phyloP scores from a whole-genome alignment of 2,329 filamentous ascomycete genomes.

The Helicocarpus griseus region DNA sequence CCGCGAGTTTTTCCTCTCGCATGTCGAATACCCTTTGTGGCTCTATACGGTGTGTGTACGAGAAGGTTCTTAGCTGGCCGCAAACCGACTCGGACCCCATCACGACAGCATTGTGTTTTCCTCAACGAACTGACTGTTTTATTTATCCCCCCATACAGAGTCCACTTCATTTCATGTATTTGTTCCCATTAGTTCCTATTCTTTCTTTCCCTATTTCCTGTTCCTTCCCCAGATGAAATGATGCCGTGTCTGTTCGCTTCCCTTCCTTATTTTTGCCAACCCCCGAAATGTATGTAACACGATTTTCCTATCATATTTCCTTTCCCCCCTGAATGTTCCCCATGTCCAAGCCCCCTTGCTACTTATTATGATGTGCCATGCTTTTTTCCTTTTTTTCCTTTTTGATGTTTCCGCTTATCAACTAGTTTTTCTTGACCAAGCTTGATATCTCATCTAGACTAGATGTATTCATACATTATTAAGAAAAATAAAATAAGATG shows the following conservation, averaged over 20 bases:
- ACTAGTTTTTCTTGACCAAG: slow-evolving; percentile 5
- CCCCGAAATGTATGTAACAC: background rate
- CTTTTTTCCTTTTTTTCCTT: slow-evolving; percentile 1
- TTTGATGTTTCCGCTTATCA: background rate
- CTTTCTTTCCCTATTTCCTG: slow-evolving; percentile 3
- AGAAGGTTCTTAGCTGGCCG: too few relatives aligned
- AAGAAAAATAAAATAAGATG: too few relatives aligned
- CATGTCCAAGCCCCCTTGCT: too few relatives aligned
- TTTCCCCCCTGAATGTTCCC: background rate
- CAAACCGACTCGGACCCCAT: too few relatives aligned
- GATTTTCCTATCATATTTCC: background rate
- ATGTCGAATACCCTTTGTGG: too few relatives aligned
- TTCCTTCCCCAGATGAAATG: slow-evolving; percentile 2
- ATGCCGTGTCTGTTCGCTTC: background rate
- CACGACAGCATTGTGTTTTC: too few relatives aligned
- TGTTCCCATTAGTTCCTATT: slow-evolving; percentile 11
- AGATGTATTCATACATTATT: slow-evolving; percentile 26
- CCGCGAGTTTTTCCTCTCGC: too few relatives aligned
- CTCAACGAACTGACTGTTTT: background rate
- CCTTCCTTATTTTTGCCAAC: background rate
- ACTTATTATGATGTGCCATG: too few relatives aligned
- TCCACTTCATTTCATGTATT: background rate
- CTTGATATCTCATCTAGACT: slow-evolving; percentile 18
- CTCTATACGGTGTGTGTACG: too few relatives aligned
- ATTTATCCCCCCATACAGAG: background rate